Conservation (phyloP, 169 alveolate species). For the Plasmodium gonderi region DNA sequence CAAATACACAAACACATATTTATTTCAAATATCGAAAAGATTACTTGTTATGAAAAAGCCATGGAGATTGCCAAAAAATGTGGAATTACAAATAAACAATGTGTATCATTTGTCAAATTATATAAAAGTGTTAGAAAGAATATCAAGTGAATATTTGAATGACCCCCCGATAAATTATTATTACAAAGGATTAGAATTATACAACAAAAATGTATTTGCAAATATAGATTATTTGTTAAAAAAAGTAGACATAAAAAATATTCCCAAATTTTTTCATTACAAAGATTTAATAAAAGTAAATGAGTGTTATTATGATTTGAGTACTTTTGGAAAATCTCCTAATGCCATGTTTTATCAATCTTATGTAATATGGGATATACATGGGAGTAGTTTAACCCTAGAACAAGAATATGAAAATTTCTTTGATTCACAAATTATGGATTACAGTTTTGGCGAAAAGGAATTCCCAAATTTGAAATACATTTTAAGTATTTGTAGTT, state of each 20-base stretch:
- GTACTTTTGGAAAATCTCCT: constrained; percentile 77
- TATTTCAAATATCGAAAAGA: constrained; percentile 76
- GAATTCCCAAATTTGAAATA: constrained; percentile 82
- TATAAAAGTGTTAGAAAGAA: constrained; percentile 80
- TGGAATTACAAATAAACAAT: constrained; percentile 80
- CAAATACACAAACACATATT: constrained; percentile 68
- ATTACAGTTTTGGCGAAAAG: constrained; percentile 78
- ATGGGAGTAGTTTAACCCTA: constrained; percentile 74
- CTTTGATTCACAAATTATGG: constrained; percentile 81
- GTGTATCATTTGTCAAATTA: constrained; percentile 78
- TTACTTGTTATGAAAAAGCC: constrained; percentile 85
- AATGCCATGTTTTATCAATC: constrained; percentile 80
- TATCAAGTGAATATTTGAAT: constrained; percentile 76
- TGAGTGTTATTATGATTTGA: constrained; percentile 79
- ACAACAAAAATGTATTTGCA: constrained; percentile 74
- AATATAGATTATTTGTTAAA: constrained; percentile 73
- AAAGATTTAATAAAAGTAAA: constrained; percentile 74
- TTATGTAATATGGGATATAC: constrained; percentile 81
- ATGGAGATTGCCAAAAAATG: constrained; percentile 85
- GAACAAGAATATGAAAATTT: constrained; percentile 77
- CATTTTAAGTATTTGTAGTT: constrained; percentile 76
- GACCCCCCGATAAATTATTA: constrained; percentile 64
- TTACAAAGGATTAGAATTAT: constrained; percentile 68
- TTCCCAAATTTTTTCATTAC: constrained; percentile 10
- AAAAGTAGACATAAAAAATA: constrained; percentile 67